phyloP scores from a whole-genome alignment of 2,329 filamentous ascomycete species.

The Trichoderma polysporum region DNA sequence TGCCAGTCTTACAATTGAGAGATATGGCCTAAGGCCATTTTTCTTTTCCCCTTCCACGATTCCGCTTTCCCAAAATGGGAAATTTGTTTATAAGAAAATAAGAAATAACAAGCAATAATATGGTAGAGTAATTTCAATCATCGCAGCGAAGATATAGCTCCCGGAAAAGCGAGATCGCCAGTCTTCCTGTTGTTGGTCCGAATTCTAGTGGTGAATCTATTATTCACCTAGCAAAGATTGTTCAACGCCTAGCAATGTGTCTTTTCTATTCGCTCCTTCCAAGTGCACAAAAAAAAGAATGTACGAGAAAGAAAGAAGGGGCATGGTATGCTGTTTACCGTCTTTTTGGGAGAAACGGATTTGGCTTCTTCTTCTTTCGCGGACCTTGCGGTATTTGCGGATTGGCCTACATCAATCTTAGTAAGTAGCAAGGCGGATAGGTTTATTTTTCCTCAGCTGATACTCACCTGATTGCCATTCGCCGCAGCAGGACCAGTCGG shows the following conservation, averaged over 20 bases:
- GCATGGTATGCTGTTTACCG: conserved; percentile 25
- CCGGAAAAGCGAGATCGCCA: not conserved
- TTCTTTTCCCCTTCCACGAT: not conserved
- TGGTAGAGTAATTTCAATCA: not conserved
- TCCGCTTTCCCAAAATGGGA: not conserved
- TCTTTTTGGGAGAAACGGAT: conserved; percentile 46
- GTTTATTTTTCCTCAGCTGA: not conserved
- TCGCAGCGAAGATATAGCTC: not conserved
- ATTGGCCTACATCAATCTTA: not conserved
- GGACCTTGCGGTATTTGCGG: conserved; percentile 30
- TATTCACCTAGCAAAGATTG: not conserved
- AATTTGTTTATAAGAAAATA: not conserved
- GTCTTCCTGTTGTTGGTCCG: not conserved
- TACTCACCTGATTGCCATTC: conserved; percentile 23
- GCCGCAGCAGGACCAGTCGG: conserved; percentile 20
- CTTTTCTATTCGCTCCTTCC: not conserved
- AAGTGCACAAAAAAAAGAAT: not conserved
- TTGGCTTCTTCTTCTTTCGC: conserved; percentile 43
- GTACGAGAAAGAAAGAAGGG: not conserved
- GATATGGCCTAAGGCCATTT: not conserved
- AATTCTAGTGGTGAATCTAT: not conserved
- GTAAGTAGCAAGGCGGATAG: not conserved
- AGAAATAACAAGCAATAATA: not conserved
- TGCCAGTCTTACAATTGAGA: not conserved
- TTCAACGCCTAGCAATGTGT: conserved; percentile 2